These are phyloP conservation scores for Metschnikowia drakensbergensis DNA, from an alignment of 805 yeast species.

Conservation along the genomic window DNA sequence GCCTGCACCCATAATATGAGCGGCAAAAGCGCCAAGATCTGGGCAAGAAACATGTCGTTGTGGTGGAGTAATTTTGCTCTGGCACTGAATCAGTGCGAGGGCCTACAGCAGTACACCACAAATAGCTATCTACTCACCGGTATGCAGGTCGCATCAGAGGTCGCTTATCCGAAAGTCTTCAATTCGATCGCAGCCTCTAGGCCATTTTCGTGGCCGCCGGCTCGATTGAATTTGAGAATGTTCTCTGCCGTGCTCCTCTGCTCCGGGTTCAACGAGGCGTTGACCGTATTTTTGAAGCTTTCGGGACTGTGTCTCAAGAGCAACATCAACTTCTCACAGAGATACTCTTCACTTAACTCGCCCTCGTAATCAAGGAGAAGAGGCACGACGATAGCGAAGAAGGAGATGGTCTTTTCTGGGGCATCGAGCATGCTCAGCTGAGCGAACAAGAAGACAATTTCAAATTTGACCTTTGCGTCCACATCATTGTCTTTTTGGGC, in stretches of 20 bases:
- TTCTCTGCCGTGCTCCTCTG: conserved; percentile 43
- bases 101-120: not conserved
- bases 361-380: conserved; percentile 30
- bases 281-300: conserved; percentile 48
- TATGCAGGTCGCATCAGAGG: no score
- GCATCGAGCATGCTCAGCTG: conserved; percentile 27
- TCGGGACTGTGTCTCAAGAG: conserved; percentile 44
- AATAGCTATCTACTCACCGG: no score
- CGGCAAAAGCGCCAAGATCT: conserved; percentile 3
- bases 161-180: conserved; percentile 41
- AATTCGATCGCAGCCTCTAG: conserved; percentile 39
- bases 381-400: conserved; percentile 35
- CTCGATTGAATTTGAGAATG: conserved; percentile 32
- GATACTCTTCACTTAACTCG: conserved; percentile 31
- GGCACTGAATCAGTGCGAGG: not conserved
- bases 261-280: conserved; percentile 29
- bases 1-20: conserved; percentile 14
- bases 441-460: conserved; percentile 46
- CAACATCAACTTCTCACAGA: conserved; percentile 45
- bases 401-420: conserved; percentile 26
- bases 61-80: not conserved
- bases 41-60: not conserved
- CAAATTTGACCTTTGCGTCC: conserved; percentile 40
- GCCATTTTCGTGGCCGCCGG: not conserved
- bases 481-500: conserved; percentile 15